Conservation (phyloP, 345 rosid genomes). For the Gossypium australe region DNA sequence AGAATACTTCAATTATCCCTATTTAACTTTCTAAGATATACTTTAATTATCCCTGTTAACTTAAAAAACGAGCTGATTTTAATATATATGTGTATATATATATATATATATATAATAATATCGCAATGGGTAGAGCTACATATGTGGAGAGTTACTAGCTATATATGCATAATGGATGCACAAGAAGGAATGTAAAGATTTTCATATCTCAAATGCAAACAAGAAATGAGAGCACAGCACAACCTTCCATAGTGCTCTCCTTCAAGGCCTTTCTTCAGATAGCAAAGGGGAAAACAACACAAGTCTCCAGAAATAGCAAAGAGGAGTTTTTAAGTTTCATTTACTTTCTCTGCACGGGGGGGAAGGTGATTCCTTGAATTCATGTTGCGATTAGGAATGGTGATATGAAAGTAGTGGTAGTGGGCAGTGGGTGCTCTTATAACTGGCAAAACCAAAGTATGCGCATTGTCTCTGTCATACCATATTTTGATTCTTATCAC, state of each 20-base stretch:
- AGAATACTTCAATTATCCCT: too few species aligned
- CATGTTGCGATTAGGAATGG: neutral
- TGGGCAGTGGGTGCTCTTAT: neutral
- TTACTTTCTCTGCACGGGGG: neutral
- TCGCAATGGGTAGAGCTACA: neutral
- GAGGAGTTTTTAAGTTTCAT: neutral
- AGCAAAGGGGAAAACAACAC: neutral
- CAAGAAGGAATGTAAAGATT: neutral
- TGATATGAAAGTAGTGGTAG: neutral
- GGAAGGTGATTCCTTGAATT: neutral
- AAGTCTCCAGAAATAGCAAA: neutral
- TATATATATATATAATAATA: too few species aligned
- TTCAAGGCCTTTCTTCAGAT: neutral
- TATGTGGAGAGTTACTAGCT: neutral
- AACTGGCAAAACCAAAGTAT: neutral
- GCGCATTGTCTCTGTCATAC: neutral
- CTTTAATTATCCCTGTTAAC: too few species aligned
- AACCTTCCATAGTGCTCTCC: neutral
- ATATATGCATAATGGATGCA: neutral
- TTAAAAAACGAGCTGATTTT: too few species aligned
- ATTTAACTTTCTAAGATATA: too few species aligned
- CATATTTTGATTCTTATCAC: neutral
- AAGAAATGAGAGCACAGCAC: neutral
- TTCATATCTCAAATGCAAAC: neutral
- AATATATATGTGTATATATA: too few species aligned